phyloP scores from a whole-genome alignment of 1,284 basidiomycete genomes.

The Pseudozyma flocculosa region DNA sequence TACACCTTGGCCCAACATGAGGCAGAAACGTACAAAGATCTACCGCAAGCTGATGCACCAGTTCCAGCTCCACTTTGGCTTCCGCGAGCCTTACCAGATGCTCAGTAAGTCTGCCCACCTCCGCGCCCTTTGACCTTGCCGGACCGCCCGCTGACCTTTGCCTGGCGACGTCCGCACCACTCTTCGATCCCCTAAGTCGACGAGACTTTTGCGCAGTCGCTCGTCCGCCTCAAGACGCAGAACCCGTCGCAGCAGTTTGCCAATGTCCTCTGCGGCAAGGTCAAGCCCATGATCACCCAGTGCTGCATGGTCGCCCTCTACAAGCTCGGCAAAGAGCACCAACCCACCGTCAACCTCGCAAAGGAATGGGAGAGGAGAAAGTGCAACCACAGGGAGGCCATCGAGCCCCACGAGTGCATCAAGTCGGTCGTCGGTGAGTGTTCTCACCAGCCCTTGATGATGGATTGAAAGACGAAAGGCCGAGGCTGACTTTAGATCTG shows the following conservation, averaged over 20 bases:
- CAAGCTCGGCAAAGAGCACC: slow-evolving; percentile 24
- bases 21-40: slow-evolving; percentile 53
- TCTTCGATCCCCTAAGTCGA: slow-evolving; percentile 37
- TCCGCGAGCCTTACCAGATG: slow-evolving; percentile 54
- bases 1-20: slow-evolving; percentile 34
- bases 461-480: not conserved
- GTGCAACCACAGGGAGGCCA: slow-evolving; percentile 85
- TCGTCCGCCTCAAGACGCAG: slow-evolving; percentile 39
- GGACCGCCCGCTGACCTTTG: no score
- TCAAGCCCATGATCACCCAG: slow-evolving; percentile 56
- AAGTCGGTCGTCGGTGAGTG: slow-evolving; percentile 74
- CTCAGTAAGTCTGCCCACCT: slow-evolving; percentile 25
- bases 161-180: no score
- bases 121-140: no score
- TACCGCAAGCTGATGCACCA: slow-evolving; percentile 52
- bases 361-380: slow-evolving; percentile 88
- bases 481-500: no score
- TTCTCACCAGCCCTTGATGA: not conserved
- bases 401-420: slow-evolving; percentile 81
- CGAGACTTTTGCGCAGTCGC: slow-evolving; percentile 42
- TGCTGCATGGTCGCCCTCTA: slow-evolving; percentile 56
- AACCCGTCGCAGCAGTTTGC: slow-evolving; percentile 33
- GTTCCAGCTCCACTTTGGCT: slow-evolving; percentile 51
- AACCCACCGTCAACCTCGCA: slow-evolving; percentile 70
- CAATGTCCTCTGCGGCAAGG: slow-evolving; percentile 38